Evolutionary conservation across 2,329 filamentous ascomycete species (phyloP), one percentile per base, ranked within the genome.

Genomic region (Tetracladium maxilliforme): DNA sequence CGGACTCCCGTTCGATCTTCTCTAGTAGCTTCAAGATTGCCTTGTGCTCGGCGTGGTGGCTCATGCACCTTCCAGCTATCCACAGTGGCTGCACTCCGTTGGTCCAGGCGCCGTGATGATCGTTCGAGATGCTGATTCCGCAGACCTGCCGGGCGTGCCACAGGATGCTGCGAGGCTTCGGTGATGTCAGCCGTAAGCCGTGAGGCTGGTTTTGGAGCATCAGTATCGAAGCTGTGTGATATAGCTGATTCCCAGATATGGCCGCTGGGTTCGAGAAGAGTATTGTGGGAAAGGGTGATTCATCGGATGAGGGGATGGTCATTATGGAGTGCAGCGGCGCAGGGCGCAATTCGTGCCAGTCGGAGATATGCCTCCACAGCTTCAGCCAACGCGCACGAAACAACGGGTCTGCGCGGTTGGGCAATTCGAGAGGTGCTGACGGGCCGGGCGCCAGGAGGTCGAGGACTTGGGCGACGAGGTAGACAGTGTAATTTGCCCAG

Each of bases 401-500:
- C n/a, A n/a, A n/a, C n/a, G n/a, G n/a, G n/a, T n/a, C n/a, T n/a
- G n/a, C n/a, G n/a, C n/a, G n/a, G n/a, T n/a, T n/a, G n/a, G n/a
- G n/a, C n/a, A n/a, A n/a, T n/a, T n/a, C n/a, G n/a, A n/a, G n/a
- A n/a, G 19, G 37, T 24, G 19, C 45, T 41, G 12, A 37, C 35
- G 14, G 37, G 36, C 5, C 30, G 28, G 4, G 3, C 7, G 21
- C 18, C 6, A 58, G 36, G 3, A 61, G 43, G 16, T 52, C 47
- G 4, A 58, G 41, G 1, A 55, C 53, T 14, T 54, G 52, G 2
- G 56, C 59, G 14, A 52, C 49, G 4, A 64, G 41, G 19, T 59
- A 64, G 6, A 64, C 59, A 2, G 57, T 48, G 30, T 57, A 58
- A 27, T 64, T 63, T 11, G 61, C 58, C 40, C 59, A 61, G n/a